These are phyloP conservation scores for Elsinoe batatas DNA, from an alignment of 2,329 filamentous ascomycete genomes.

Conservation along the genomic window DNA sequence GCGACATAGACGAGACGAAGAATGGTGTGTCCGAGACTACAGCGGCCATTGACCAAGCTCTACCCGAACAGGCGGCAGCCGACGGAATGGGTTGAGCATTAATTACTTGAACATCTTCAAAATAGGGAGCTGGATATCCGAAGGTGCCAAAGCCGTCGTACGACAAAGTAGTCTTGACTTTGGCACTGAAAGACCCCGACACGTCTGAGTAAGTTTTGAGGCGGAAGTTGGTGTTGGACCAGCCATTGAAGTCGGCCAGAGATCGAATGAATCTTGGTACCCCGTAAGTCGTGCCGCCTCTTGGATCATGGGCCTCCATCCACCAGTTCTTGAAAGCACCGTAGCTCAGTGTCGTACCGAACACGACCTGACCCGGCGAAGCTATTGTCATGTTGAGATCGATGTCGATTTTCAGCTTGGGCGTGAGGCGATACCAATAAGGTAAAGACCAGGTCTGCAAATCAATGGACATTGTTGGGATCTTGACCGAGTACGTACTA, in stretches of 20 bases:
- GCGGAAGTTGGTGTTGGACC: not conserved
- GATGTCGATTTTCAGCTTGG: not conserved
- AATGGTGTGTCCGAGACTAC: not conserved
- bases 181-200: not conserved
- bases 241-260: not conserved
- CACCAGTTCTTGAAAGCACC: not conserved
- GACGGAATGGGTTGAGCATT: not conserved
- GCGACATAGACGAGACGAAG: not conserved
- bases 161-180: not conserved
- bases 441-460: not conserved
- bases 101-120: not conserved
- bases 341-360: not conserved
- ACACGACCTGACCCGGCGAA: not conserved
- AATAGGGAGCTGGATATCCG: no score
- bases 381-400: not conserved
- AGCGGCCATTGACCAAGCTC: not conserved
- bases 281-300: no score
- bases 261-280: not conserved
- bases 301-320: no score
- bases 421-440: not conserved
- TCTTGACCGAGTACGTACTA: not conserved
- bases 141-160: not conserved
- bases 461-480: not conserved
- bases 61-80: not conserved
- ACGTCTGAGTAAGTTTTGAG: not conserved